Percentiles rank a stretch among this genome's conserved stretches.
These are phyloP conservation scores for Apiotrichum sp. DNA, from an alignment of 1,284 basidiomycete genomes.

Conservation along the genomic window DNA sequence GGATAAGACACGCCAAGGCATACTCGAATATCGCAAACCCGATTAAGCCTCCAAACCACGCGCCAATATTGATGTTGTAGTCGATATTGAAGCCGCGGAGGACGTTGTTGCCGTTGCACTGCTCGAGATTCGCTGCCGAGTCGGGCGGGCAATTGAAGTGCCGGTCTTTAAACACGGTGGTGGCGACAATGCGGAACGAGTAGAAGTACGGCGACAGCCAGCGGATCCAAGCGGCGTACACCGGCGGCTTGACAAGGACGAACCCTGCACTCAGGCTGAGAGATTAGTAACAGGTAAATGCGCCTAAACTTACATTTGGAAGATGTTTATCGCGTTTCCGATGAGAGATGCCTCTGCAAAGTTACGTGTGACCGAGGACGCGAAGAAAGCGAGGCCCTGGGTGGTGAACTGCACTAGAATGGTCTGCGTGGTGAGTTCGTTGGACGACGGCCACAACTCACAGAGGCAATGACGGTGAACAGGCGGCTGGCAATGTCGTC, in stretches of 20 bases:
- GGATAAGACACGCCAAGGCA: slow-evolving; percentile 39
- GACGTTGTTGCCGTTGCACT: slow-evolving; percentile 49
- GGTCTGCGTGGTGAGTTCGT: slow-evolving; percentile 4
- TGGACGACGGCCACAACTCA: background rate
- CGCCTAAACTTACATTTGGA: slow-evolving; percentile 20
- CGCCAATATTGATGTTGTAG: slow-evolving; percentile 38
- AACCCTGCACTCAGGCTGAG: slow-evolving; percentile 33
- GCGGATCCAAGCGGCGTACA: slow-evolving; percentile 48
- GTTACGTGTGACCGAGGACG: slow-evolving; percentile 40
- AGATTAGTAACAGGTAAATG: background rate
- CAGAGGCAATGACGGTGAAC: slow-evolving; percentile 46
- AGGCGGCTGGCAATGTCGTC: slow-evolving; percentile 46
- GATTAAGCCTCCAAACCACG: slow-evolving; percentile 46
- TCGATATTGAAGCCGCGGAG: slow-evolving; percentile 45
- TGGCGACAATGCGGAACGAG: slow-evolving; percentile 41
- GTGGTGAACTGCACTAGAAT: slow-evolving; percentile 47
- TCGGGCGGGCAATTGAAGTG: slow-evolving; percentile 46
- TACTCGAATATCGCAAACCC: slow-evolving; percentile 43
- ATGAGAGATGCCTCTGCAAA: slow-evolving; percentile 45
- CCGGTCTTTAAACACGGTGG: slow-evolving; percentile 46
- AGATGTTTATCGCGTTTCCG: slow-evolving; percentile 41
- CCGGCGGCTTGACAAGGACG: slow-evolving; percentile 45
- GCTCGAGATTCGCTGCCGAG: slow-evolving; percentile 38
- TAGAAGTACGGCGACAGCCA: slow-evolving; percentile 44
- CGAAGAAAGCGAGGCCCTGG: slow-evolving; percentile 46